Conservation (phyloP, 1,284 basidiomycete genomes). For the Vanrija sp. region DNA sequence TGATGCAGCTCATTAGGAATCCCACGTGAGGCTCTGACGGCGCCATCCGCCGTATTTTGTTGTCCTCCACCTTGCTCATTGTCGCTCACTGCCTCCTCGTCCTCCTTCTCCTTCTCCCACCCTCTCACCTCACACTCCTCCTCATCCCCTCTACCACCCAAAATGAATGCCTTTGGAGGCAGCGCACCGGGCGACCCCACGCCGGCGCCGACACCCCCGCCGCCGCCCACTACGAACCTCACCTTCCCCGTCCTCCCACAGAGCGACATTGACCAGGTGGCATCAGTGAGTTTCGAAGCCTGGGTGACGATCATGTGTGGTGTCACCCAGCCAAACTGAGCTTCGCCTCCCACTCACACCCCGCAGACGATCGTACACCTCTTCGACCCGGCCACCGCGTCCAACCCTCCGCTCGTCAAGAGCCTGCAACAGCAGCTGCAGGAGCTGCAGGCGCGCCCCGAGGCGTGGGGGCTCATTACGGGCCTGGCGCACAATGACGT, state of each 20-base stretch:
- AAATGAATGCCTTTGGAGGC: no score
- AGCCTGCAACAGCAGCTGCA: constrained; percentile 45
- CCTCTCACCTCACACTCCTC: no score
- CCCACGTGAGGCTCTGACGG: no score
- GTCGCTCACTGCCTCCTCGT: no score
- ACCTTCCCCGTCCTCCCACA: constrained; percentile 34
- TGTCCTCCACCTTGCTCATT: no score
- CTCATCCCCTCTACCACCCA: no score
- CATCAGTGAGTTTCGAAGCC: constrained; percentile 24
- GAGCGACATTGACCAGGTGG: constrained; percentile 35
- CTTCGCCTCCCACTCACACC: background rate
- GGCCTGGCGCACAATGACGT: constrained; percentile 45
- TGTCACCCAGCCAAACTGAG: background rate
- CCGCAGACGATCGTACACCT: constrained; percentile 41
- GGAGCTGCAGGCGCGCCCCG: constrained; percentile 38
- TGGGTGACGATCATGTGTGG: background rate
- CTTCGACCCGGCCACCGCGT: constrained; percentile 34
- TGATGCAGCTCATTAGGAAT: no score
- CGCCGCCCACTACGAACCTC: background rate
- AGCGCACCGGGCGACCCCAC: no score
- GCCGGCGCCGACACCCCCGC: no score
- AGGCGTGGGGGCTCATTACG: constrained; percentile 49
- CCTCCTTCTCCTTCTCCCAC: no score
- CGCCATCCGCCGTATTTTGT: no score
- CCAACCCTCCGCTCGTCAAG: constrained; percentile 38